These are phyloP conservation scores for Boletus rubropictus DNA, from an alignment of 768 basidiomycete genomes.

Conservation along the genomic window DNA sequence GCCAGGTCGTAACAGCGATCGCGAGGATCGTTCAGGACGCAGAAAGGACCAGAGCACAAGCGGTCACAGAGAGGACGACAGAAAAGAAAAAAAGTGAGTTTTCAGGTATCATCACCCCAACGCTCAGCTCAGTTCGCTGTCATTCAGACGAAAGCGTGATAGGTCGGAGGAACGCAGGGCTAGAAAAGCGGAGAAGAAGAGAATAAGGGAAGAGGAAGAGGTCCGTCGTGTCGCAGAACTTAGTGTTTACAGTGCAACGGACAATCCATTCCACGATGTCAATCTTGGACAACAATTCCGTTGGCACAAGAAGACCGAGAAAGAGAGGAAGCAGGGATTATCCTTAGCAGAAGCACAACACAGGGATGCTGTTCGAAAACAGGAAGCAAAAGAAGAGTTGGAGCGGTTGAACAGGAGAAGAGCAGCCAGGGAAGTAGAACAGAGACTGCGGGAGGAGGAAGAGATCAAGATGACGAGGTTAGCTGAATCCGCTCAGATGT, in stretches of 20 bases:
- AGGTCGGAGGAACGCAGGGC: slow-evolving; percentile 82
- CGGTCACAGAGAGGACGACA: slow-evolving; percentile 24
- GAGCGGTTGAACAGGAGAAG: slow-evolving; percentile 85
- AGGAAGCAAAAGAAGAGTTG: slow-evolving; percentile 93
- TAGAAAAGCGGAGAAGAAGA: slow-evolving; percentile 83
- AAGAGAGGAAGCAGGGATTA: slow-evolving; percentile 86
- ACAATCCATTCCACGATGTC: slow-evolving; percentile 98
- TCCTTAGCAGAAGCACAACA: slow-evolving; percentile 70
- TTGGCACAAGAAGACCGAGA: slow-evolving; percentile 98
- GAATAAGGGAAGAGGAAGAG: slow-evolving; percentile 80
- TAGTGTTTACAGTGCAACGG: slow-evolving; percentile 91
- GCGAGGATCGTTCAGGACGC: slow-evolving; percentile 27
- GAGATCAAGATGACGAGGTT: slow-evolving; percentile 82
- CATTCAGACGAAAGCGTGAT: slow-evolving; percentile 68
- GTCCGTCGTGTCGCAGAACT: slow-evolving; percentile 90
- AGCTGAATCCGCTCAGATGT: slow-evolving; percentile 95
- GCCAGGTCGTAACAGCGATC: slow-evolving; percentile 29
- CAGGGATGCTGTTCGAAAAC: slow-evolving; percentile 71
- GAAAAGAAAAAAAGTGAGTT: slow-evolving; percentile 46
- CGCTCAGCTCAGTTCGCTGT: slow-evolving; percentile 3
- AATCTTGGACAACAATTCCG: slow-evolving; percentile 95
- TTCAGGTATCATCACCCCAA: background rate
- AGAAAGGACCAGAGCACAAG: slow-evolving; percentile 21
- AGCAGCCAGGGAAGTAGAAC: slow-evolving; percentile 89
- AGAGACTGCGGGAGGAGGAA: slow-evolving; percentile 85